Conservation (phyloP, 1,284 basidiomycete species). For the Cutaneotrichosporon daszewskae region DNA sequence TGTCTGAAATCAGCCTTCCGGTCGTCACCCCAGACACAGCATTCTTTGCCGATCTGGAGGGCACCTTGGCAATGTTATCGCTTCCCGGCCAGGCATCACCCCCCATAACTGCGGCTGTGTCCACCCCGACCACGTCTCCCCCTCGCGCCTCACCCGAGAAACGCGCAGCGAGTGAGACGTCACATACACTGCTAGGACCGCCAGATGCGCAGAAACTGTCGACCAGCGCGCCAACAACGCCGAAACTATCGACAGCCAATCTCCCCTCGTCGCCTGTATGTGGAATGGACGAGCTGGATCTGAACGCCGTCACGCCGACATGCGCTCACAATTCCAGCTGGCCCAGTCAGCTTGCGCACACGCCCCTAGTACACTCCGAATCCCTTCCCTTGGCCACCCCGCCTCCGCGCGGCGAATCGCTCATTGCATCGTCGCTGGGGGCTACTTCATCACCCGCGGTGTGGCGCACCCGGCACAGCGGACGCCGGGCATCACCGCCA, state of each 20-base stretch:
- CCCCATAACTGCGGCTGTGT: background rate
- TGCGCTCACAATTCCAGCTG: background rate
- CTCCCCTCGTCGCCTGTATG: no score
- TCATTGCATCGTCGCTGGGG: slow-evolving; percentile 1
- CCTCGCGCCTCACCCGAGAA: background rate
- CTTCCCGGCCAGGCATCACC: background rate
- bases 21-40: background rate
- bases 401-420: slow-evolving; percentile 4
- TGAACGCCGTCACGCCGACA: background rate
- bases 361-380: no score
- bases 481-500: no score
- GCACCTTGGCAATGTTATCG: background rate
- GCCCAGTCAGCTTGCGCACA: no score
- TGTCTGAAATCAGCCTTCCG: background rate
- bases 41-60: background rate
- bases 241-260: background rate
- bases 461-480: no score
- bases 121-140: background rate
- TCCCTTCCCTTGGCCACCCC: no score
- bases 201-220: background rate
- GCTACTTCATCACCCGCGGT: slow-evolving; percentile 1
- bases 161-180: background rate
- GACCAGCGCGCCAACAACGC: slow-evolving; percentile 2
- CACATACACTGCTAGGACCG: background rate
- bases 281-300: no score